phyloP scores from a whole-genome alignment of 1,284 basidiomycete species.

The Ganoderma multipileum region DNA sequence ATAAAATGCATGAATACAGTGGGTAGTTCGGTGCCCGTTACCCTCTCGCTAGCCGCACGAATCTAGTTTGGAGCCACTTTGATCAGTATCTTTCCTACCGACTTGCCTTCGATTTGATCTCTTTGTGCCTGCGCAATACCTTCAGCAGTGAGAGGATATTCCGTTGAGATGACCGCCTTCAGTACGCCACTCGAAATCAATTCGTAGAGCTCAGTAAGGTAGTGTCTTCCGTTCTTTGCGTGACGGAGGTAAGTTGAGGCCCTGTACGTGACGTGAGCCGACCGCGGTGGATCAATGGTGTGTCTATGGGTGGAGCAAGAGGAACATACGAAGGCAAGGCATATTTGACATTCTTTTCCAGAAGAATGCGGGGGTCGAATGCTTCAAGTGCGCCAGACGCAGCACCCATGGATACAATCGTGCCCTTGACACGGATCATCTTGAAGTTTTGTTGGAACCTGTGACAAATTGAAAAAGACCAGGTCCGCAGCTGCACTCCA shows the following conservation, averaged over 20 bases:
- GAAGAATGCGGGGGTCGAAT: constrained; percentile 77
- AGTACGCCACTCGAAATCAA: constrained; percentile 68
- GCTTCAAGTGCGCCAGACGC: constrained; percentile 85
- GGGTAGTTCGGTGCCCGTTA: not conserved
- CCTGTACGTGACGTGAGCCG: not conserved
- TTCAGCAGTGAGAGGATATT: constrained; percentile 86
- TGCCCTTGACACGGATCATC: constrained; percentile 82
- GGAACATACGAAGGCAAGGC: constrained; percentile 74
- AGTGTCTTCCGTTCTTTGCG: constrained; percentile 71
- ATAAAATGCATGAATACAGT: not conserved
- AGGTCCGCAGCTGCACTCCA: not conserved
- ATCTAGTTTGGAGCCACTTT: constrained; percentile 45
- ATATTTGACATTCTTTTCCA: constrained; percentile 85
- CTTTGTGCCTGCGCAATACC: constrained; percentile 82
- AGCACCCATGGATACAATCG: constrained; percentile 90
- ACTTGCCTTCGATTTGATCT: constrained; percentile 81
- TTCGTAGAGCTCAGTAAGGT: constrained; percentile 71
- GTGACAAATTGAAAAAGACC: not conserved
- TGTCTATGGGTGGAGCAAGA: not conserved
- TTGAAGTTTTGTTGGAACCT: constrained; percentile 87
- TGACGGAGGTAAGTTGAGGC: constrained; percentile 72
- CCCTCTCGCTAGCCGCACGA: not conserved
- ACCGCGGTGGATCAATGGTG: not conserved
- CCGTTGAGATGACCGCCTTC: constrained; percentile 76
- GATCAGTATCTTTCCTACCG: constrained; percentile 84